These are phyloP conservation scores for Phytophthora sp. DNA, from an alignment of 352 stramenopile species.

Conservation along the genomic window DNA sequence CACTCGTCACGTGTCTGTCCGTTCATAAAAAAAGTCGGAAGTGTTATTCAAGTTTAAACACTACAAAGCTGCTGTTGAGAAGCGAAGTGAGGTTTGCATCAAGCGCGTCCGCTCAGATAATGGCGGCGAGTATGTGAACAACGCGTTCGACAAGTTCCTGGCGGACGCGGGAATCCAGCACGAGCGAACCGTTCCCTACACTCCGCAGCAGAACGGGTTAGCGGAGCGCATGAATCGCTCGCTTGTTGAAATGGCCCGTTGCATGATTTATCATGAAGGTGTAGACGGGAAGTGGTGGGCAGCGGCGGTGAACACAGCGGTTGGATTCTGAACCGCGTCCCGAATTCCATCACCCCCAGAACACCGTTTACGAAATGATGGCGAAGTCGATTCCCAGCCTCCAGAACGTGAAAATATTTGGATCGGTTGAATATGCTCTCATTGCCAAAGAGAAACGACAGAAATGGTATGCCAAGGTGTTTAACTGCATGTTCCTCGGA, in stretches of 20 bases:
- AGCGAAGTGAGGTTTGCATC: not conserved
- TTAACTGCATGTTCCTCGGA: not conserved
- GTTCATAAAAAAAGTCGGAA: constrained; percentile 4
- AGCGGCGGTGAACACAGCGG: not conserved
- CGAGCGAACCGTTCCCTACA: too few relatives aligned
- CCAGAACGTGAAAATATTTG: not conserved
- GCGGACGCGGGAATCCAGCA: too few relatives aligned
- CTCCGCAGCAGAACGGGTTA: too few relatives aligned
- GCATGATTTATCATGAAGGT: too few relatives aligned
- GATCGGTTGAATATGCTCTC: constrained; percentile 1
- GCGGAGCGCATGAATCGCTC: too few relatives aligned
- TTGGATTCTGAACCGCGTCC: not conserved
- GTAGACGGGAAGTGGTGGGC: not conserved
- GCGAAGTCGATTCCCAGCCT: not conserved
- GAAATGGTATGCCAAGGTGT: not conserved
- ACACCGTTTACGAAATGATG: not conserved
- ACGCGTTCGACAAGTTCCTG: not conserved
- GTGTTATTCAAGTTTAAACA: not conserved
- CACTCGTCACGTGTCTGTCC: not conserved
- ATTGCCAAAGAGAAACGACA: constrained; percentile 1
- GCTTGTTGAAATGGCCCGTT: too few relatives aligned
- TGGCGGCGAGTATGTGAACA: not conserved
- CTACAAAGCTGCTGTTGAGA: constrained; percentile 1
- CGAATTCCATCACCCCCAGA: not conserved
- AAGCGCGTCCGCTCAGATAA: constrained; percentile 7